Evolutionary conservation across 768 basidiomycete genomes (phyloP).

Genomic region (Lyophyllum atratum): DNA sequence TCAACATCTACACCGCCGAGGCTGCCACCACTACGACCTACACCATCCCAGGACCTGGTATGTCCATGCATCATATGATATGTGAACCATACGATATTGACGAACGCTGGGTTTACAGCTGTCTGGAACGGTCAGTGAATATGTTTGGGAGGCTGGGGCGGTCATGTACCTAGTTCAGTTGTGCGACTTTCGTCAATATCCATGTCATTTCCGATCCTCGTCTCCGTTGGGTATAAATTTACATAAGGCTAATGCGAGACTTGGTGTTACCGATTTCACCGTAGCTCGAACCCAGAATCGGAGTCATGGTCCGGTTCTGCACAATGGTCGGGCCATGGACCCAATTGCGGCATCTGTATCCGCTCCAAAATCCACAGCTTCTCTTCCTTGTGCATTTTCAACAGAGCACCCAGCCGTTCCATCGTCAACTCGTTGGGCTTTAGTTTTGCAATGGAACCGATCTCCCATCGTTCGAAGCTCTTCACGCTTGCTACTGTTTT

Average conservation of each 20-base stretch:
- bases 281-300: too few species aligned
- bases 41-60: slow-evolving; percentile 36
- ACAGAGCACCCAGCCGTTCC: slow-evolving; percentile 22
- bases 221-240: background rate
- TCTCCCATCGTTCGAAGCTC: slow-evolving; percentile 25
- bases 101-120: slow-evolving; percentile 9
- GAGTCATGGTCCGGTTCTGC: too few species aligned
- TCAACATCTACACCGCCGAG: slow-evolving; percentile 38
- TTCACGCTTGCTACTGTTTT: slow-evolving; percentile 39
- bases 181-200: background rate
- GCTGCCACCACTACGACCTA: slow-evolving; percentile 32
- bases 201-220: background rate
- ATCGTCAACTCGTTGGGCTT: slow-evolving; percentile 16
- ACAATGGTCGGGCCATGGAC: too few species aligned
- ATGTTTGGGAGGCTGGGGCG: background rate
- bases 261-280: too few species aligned
- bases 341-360: too few species aligned
- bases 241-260: background rate
- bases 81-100: background rate
- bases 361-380: slow-evolving; percentile 54
- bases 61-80: background rate
- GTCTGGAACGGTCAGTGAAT: slow-evolving; percentile 24
- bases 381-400: slow-evolving; percentile 39
- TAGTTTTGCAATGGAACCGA: slow-evolving; percentile 27
- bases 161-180: background rate